phyloP scores from a whole-genome alignment of 2,329 filamentous ascomycete species.

The Sporothrix pallida region DNA sequence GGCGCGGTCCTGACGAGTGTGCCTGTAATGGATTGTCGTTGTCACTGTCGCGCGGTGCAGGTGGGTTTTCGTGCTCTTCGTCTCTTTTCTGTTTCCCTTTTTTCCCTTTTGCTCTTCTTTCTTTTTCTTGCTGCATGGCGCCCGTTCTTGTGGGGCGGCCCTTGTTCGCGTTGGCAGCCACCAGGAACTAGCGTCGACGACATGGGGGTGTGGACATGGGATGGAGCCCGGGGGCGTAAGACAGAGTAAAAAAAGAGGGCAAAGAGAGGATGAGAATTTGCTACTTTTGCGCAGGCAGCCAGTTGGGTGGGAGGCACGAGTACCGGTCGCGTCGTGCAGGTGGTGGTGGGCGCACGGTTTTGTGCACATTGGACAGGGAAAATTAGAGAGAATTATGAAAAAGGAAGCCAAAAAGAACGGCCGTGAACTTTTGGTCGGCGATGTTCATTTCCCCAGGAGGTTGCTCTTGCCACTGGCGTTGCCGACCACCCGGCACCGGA shows the following conservation, averaged over 20 bases:
- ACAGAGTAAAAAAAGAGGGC: not conserved
- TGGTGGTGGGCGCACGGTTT: conserved; percentile 7
- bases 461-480: conserved; percentile 23
- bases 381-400: not conserved
- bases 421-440: conserved; percentile 4
- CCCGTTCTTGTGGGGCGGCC: conserved; percentile 29
- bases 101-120: not conserved
- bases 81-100: not conserved
- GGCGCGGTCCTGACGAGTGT: not conserved
- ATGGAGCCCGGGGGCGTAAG: conserved; percentile 10
- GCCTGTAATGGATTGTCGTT: conserved; percentile 12
- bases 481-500: conserved; percentile 16
- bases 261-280: not conserved
- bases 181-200: conserved; percentile 6
- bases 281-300: conserved; percentile 18
- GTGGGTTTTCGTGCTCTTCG: not conserved
- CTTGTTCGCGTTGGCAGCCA: conserved; percentile 29
- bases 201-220: conserved; percentile 22
- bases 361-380: not conserved
- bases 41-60: conserved; percentile 2
- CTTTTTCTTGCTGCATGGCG: conserved; percentile 13
- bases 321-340: conserved; percentile 17
- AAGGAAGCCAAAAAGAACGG: conserved; percentile 19
- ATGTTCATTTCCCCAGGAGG: conserved; percentile 23
- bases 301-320: not conserved